A percentile compares a stretch with the other conserved stretches of the same genome.
Evolutionary conservation across 805 yeast species (phyloP).

Genomic region (Candida mattraensis): DNA sequence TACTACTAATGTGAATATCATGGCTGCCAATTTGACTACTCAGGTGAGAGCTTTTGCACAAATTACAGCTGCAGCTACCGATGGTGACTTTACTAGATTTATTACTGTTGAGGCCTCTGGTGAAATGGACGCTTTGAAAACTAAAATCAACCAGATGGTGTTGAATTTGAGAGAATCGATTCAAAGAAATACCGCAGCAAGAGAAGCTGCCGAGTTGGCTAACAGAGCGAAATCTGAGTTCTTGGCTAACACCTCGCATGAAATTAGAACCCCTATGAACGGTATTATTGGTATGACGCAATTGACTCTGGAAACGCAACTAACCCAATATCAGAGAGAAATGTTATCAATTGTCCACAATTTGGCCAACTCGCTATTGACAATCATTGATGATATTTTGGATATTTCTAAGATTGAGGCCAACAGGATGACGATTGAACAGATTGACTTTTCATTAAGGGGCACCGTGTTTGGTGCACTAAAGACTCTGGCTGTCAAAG

Average conservation of each 20-base stretch:
- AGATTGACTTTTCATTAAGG: constrained; percentile 80
- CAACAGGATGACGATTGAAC: constrained; percentile 89
- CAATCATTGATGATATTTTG: constrained; percentile 85
- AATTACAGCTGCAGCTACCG: constrained; percentile 91
- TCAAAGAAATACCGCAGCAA: constrained; percentile 88
- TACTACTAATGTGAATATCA: constrained; percentile 86
- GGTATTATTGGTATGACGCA: constrained; percentile 95
- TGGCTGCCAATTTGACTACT: constrained; percentile 91
- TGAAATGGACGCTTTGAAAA: constrained; percentile 76
- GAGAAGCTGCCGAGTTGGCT: constrained; percentile 92
- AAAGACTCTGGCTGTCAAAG: constrained; percentile 86
- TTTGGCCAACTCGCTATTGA: constrained; percentile 78
- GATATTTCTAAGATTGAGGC: constrained; percentile 95
- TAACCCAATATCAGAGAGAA: constrained; percentile 89
- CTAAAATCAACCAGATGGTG: constrained; percentile 78
- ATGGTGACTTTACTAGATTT: constrained; percentile 87
- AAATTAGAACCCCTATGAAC: constrained; percentile 88
- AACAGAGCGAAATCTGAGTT: constrained; percentile 88
- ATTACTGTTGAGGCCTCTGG: constrained; percentile 91
- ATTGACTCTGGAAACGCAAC: constrained; percentile 80
- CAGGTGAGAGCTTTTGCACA: constrained; percentile 94
- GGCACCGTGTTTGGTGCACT: constrained; percentile 89
- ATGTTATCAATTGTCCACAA: constrained; percentile 89
- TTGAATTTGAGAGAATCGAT: constrained; percentile 82
- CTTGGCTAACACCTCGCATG: constrained; percentile 85